phyloP scores from a whole-genome alignment of 1,284 basidiomycete genomes.

The Psilocybe mexicana region DNA sequence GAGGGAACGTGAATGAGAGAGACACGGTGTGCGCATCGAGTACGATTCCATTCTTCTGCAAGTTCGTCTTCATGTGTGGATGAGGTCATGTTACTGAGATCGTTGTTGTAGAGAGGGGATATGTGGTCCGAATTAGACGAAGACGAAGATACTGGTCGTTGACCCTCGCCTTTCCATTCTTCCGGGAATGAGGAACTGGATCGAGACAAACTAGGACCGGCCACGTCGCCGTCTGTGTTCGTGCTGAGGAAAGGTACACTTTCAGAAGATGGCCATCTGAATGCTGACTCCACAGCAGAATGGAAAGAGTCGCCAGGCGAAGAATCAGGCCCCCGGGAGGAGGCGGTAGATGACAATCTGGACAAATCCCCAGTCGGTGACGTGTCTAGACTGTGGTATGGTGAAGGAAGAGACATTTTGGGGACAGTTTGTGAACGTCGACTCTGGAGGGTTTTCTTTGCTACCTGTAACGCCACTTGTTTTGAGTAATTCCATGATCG shows the following conservation, averaged over 20 bases:
- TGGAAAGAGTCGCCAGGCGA: constrained; percentile 63
- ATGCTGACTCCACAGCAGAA: constrained; percentile 60
- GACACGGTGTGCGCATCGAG: constrained; percentile 80
- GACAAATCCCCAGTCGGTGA: constrained; percentile 17
- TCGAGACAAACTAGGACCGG: constrained; percentile 33
- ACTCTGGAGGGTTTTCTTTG: constrained; percentile 63
- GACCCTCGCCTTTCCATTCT: neutral
- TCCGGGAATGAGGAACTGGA: constrained; percentile 32
- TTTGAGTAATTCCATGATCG: constrained; percentile 70
- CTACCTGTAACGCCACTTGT: constrained; percentile 69
- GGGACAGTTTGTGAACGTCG: constrained; percentile 37
- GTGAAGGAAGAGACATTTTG: constrained; percentile 45
- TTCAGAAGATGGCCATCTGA: constrained; percentile 47
- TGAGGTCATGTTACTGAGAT: neutral
- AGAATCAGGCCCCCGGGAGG: constrained; percentile 42
- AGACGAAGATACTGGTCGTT: constrained; percentile 13
- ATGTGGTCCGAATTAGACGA: constrained; percentile 15
- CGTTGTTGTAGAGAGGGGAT: constrained; percentile 4
- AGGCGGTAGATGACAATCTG: constrained; percentile 16
- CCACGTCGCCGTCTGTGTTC: constrained; percentile 38
- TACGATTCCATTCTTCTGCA: constrained; percentile 85
- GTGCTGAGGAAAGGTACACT: constrained; percentile 34
- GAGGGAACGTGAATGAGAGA: constrained; percentile 75
- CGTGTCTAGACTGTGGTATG: constrained; percentile 31
- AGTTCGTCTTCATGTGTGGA: constrained; percentile 43